These are phyloP conservation scores for Colletotrichum sidae DNA, from an alignment of 2,329 filamentous ascomycete genomes.

Conservation along the genomic window DNA sequence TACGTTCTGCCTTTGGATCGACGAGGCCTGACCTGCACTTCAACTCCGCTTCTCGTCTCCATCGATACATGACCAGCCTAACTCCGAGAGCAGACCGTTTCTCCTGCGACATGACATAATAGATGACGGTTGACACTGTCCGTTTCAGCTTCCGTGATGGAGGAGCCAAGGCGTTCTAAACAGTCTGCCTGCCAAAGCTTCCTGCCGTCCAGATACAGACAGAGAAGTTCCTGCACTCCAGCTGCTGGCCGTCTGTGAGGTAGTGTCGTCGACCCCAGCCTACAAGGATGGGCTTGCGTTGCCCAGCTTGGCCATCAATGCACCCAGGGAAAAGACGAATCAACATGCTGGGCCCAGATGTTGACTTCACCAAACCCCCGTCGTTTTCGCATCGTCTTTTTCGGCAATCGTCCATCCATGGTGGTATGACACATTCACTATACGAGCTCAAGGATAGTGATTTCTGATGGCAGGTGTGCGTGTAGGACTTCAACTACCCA, in stretches of 20 bases:
- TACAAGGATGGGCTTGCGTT: constrained; percentile 2
- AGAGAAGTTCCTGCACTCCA: too few species aligned
- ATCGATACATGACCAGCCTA: background rate
- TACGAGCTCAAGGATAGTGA: background rate
- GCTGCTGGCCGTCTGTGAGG: too few species aligned
- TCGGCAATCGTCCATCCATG: constrained; percentile 1
- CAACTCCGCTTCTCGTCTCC: constrained; percentile 8
- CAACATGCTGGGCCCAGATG: constrained; percentile 19
- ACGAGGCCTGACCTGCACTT: background rate
- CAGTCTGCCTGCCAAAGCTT: constrained; percentile 2
- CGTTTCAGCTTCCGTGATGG: background rate
- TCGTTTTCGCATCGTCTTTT: too few species aligned
- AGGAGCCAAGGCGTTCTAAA: constrained; percentile 6
- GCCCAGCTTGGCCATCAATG: background rate
- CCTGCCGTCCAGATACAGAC: background rate
- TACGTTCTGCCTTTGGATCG: background rate
- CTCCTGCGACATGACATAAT: background rate
- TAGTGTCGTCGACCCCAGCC: background rate
- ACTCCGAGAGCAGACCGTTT: background rate
- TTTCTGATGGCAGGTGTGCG: too few species aligned
- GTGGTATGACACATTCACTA: background rate
- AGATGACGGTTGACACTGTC: constrained; percentile 2
- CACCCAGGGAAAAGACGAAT: background rate
- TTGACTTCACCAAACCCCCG: background rate
- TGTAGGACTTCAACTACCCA: too few species aligned